Percentiles rank a stretch among this genome's conserved stretches.
phyloP scores from a whole-genome alignment of 208 protist species.

The Balamuthia mandrillaris region DNA sequence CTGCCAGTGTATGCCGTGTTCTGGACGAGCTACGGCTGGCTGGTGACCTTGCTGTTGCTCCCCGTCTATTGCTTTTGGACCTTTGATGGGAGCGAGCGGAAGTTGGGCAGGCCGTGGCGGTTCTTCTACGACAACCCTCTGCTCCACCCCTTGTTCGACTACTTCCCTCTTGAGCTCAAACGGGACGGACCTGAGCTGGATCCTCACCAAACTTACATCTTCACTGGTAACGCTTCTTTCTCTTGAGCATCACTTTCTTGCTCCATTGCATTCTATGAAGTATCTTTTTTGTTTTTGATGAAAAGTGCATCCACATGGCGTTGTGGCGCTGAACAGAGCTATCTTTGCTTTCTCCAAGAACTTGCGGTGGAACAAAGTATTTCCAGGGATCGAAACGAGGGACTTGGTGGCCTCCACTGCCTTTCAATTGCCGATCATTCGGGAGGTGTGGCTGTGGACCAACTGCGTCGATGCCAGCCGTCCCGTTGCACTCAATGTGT shows the following conservation, averaged over 20 bases:
- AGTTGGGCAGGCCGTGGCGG: neutral
- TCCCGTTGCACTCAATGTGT: neutral
- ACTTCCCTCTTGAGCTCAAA: neutral
- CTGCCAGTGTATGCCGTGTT: no score
- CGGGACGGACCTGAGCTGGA: neutral
- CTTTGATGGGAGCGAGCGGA: no score
- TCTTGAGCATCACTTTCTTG: neutral
- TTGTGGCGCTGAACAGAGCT: neutral
- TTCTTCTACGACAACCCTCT: neutral
- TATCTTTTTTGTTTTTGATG: neutral
- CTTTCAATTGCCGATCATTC: constrained; percentile 11
- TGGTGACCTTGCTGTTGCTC: no score
- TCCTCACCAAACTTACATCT: neutral
- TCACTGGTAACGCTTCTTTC: neutral
- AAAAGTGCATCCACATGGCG: constrained; percentile 1
- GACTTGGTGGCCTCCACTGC: neutral
- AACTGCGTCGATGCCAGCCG: neutral
- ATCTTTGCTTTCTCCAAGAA: constrained; percentile 17
- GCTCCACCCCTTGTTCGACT: constrained; percentile 16
- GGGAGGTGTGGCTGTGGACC: constrained; percentile 13
- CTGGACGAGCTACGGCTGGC: no score
- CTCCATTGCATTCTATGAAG: neutral
- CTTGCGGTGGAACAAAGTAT: neutral
- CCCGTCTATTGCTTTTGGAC: no score
- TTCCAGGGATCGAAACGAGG: neutral